phyloP scores from a whole-genome alignment of 1,284 basidiomycete species.

The Cryptococcus depauperatus region DNA sequence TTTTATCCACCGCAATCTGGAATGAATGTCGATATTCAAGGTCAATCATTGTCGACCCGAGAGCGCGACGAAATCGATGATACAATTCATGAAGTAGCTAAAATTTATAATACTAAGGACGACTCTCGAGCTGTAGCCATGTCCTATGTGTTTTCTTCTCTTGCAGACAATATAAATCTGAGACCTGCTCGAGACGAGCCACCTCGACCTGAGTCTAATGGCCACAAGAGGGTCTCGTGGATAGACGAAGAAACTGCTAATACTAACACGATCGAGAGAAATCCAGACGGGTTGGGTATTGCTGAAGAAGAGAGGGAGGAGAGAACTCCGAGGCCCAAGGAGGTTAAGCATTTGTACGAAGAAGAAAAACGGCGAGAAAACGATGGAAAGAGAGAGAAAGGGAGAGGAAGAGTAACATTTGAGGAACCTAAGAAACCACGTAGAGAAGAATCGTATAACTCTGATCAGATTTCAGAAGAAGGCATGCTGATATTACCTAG shows the following conservation, averaged over 20 bases:
- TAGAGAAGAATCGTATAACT: constrained; percentile 7
- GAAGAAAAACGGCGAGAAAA: constrained; percentile 7
- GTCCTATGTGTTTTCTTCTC: constrained; percentile 30
- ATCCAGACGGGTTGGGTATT: constrained; percentile 4
- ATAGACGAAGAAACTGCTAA: constrained; percentile 23
- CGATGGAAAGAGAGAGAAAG: constrained; percentile 12
- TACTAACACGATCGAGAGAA: not conserved
- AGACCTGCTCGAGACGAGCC: not conserved
- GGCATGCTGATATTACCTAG: too few relatives aligned
- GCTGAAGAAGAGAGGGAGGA: constrained; percentile 16
- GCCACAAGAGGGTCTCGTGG: constrained; percentile 36
- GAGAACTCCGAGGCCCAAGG: constrained; percentile 18
- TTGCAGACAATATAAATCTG: constrained; percentile 25
- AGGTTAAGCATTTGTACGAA: constrained; percentile 11
- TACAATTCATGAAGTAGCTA: constrained; percentile 19
- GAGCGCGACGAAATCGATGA: constrained; percentile 19
- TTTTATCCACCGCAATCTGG: constrained; percentile 28
- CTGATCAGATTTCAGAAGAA: too few relatives aligned
- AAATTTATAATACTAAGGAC: constrained; percentile 20
- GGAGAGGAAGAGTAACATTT: constrained; percentile 27
- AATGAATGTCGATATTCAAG: not conserved
- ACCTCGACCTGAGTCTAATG: not conserved
- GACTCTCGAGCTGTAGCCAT: constrained; percentile 35
- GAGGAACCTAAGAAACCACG: constrained; percentile 22
- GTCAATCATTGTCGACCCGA: not conserved